A percentile compares a stretch with the other conserved stretches of the same genome.
phyloP scores from a whole-genome alignment of 495 filamentous ascomycete species.

The Immersiella caudata region DNA sequence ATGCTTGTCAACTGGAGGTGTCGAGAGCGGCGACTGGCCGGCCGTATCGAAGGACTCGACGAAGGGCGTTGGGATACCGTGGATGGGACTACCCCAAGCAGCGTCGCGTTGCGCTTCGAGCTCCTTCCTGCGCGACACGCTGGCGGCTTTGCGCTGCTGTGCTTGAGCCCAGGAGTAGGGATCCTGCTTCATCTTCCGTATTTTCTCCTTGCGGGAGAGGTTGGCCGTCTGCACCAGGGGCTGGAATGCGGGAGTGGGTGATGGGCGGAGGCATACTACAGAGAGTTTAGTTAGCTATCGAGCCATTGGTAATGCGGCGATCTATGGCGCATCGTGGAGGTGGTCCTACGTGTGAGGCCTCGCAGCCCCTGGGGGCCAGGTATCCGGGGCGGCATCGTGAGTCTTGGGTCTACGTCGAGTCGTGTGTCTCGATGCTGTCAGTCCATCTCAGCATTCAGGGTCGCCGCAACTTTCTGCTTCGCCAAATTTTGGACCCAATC shows the following conservation, averaged over 20 bases:
- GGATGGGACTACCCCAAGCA: conserved; percentile 73
- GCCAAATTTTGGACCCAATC: conserved; percentile 37
- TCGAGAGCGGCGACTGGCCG: conserved; percentile 43
- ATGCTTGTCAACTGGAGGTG: conserved; percentile 40
- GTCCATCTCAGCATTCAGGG: conserved; percentile 27
- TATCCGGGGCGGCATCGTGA: conserved; percentile 76
- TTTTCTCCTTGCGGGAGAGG: conserved; percentile 49
- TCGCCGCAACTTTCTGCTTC: conserved; percentile 32
- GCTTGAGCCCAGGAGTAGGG: conserved; percentile 72
- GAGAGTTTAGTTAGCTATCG: not conserved
- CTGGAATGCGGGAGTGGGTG: conserved; percentile 42
- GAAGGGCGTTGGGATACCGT: conserved; percentile 78
- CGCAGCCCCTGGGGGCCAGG: conserved; percentile 63
- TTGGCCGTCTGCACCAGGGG: conserved; percentile 55
- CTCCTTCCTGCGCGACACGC: conserved; percentile 69
- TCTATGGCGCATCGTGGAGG: not conserved
- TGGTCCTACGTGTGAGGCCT: conserved; percentile 60
- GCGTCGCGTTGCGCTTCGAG: conserved; percentile 63
- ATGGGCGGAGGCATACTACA: conserved; percentile 53
- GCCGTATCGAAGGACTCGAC: conserved; percentile 75
- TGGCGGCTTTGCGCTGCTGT: conserved; percentile 76
- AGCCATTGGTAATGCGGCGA: not conserved
- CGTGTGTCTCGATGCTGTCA: conserved; percentile 24
- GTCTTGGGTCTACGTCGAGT: conserved; percentile 17
- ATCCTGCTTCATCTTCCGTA: conserved; percentile 58